phyloP scores from a whole-genome alignment of 2,329 filamentous ascomycete species.

The Fusarium camptoceras region DNA sequence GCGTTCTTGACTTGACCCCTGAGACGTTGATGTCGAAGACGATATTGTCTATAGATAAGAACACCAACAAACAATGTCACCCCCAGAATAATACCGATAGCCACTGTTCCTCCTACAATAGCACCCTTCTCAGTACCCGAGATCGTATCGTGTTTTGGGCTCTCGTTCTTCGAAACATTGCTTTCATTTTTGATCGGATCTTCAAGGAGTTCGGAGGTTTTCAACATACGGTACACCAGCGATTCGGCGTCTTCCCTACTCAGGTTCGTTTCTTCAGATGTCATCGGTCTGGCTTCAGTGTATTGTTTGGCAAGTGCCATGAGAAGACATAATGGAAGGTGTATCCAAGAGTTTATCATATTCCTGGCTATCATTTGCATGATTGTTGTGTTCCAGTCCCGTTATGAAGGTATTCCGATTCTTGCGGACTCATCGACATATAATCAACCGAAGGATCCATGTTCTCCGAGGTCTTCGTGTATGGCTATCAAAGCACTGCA shows the following conservation, averaged over 20 bases:
- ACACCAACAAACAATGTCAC: slow-evolving; percentile 35
- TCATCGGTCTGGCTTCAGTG: slow-evolving; percentile 24
- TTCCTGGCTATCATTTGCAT: slow-evolving; percentile 5
- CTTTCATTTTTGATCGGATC: not conserved
- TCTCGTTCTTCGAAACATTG: slow-evolving; percentile 1
- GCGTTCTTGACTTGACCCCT: not conserved
- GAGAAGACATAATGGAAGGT: slow-evolving; percentile 15
- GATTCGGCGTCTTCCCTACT: slow-evolving; percentile 14
- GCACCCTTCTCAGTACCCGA: slow-evolving; percentile 19
- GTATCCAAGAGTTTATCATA: slow-evolving; percentile 7
- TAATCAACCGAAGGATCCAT: not conserved
- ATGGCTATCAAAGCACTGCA: not conserved
- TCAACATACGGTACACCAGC: not conserved
- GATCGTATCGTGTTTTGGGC: not conserved
- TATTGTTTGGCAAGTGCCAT: not conserved
- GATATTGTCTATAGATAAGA: slow-evolving; percentile 29
- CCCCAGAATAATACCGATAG: slow-evolving; percentile 31
- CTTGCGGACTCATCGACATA: slow-evolving; percentile 2
- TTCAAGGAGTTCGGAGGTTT: not conserved
- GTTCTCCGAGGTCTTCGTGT: not conserved
- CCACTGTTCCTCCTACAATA: slow-evolving; percentile 39
- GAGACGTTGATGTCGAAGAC: not conserved
- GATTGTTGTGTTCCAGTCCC: slow-evolving; percentile 12
- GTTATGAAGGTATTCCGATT: slow-evolving; percentile 1
- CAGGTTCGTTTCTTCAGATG: not conserved